Base-by-base conservation (phyloP, 129 eudicot genomes). In the Arctium lappa region DNA sequence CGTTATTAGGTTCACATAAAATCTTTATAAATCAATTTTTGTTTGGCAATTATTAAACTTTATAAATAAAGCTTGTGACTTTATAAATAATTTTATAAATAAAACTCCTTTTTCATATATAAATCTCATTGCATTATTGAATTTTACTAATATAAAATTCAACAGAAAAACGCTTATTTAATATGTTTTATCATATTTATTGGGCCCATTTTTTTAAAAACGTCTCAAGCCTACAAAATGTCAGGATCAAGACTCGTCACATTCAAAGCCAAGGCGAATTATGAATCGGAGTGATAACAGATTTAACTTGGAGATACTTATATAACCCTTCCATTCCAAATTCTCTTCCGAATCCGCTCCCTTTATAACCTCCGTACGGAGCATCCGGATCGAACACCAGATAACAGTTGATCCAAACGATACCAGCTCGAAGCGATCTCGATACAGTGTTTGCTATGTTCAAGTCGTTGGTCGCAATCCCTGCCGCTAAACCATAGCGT, bases 401-500 rank as follows among this genome's bases (percentile, higher is more conserved):
- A 80, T 91, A 92, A 80, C 98, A 94, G 50, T 92, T 94, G 13
- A 94, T 85, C 98, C 98, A 94, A 16, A 94, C 81, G 0, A 88
- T 80, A 5, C 98, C 98, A 0, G 98, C 97, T 38, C 97, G 91
- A 48, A 94, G 75, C 1, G 98, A 92, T 76, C 98, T 88, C 0
- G 98, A 94, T 1, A 94, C 97, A 0, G 96, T 94, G 86, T 94
- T 94, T 18, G 97, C 96, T 5, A 86, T 80, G 85, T 94, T 92
- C 80, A 94, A 85, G 83, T 94, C 84, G 40, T 94, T 88, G 32
- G 98, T 94, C 80, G 91, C 88, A 3, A 94, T 86, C 31, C 96
- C 97, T 0, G 98, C 98, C 22, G 97, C 98, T 70, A 94, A 83
- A 18, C 98, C 98, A 69, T 94, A 94, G 16, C 85, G 77, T 8